phyloP scores from a whole-genome alignment of 768 basidiomycete species.

The Leccinum rimulosum region DNA sequence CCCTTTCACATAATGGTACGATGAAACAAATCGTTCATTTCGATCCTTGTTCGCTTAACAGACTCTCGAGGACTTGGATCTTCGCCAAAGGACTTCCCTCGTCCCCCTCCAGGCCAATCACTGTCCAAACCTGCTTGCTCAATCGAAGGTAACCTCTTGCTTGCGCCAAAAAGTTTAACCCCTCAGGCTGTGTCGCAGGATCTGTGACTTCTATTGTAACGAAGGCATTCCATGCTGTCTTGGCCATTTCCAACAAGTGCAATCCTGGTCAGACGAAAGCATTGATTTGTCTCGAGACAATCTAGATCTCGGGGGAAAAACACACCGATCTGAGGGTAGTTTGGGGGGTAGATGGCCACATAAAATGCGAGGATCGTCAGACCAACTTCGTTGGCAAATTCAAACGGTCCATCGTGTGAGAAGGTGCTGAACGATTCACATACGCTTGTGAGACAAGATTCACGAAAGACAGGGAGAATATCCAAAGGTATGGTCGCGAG shows the following conservation, averaged over 20 bases:
- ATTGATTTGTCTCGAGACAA: not conserved
- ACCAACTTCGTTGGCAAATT: slow-evolving; percentile 52
- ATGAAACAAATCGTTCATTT: not conserved
- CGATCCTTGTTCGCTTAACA: slow-evolving; percentile 32
- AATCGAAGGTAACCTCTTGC: slow-evolving; percentile 39
- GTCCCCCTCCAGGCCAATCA: slow-evolving; percentile 65
- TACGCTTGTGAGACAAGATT: slow-evolving; percentile 53
- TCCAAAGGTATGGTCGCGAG: slow-evolving; percentile 36
- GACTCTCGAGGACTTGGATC: slow-evolving; percentile 40
- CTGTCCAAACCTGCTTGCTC: slow-evolving; percentile 40
- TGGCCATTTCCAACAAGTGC: slow-evolving; percentile 73
- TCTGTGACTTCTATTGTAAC: slow-evolving; percentile 32
- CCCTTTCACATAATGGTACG: not conserved
- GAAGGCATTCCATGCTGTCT: slow-evolving; percentile 71
- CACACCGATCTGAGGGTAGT: slow-evolving; percentile 82
- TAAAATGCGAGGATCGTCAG: slow-evolving; percentile 64
- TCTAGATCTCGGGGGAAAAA: not conserved
- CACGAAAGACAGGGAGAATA: slow-evolving; percentile 48
- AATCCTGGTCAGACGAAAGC: slow-evolving; percentile 47
- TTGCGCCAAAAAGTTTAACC: slow-evolving; percentile 27
- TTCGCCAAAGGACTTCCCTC: slow-evolving; percentile 57
- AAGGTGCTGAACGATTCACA: slow-evolving; percentile 64
- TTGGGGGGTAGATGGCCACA: slow-evolving; percentile 64
- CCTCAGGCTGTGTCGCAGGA: slow-evolving; percentile 1
- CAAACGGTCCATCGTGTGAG: slow-evolving; percentile 66